phyloP scores from a whole-genome alignment of 2,329 filamentous ascomycete species.

The Ophiognomonia clavigignenti-juglandacearum region DNA sequence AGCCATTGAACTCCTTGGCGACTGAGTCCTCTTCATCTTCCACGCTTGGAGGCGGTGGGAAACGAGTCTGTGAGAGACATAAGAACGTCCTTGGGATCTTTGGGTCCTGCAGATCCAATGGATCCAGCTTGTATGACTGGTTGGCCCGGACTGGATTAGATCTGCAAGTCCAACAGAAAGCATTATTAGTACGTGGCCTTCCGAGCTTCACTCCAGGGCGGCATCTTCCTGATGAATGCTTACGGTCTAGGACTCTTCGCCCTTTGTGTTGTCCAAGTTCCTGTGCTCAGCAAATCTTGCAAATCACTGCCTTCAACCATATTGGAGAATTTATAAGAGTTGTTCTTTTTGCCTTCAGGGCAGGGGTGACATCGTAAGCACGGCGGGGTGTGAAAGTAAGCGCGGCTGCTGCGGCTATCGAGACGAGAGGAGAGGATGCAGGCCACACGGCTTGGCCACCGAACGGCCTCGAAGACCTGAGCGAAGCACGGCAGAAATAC shows the following conservation, averaged over 20 bases:
- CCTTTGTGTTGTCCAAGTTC: constrained; percentile 46
- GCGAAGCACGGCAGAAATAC: too few relatives aligned
- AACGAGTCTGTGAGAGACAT: constrained; percentile 17
- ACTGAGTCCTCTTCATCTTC: constrained; percentile 65
- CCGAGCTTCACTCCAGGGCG: not conserved
- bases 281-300: constrained; percentile 42
- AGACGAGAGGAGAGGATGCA: too few relatives aligned
- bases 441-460: too few relatives aligned
- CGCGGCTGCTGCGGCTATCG: not conserved
- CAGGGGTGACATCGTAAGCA: not conserved
- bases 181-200: constrained; percentile 1
- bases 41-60: constrained; percentile 59
- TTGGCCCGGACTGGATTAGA: constrained; percentile 11
- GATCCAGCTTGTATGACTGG: constrained; percentile 11
- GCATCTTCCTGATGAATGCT: constrained; percentile 15
- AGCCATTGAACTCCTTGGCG: constrained; percentile 51
- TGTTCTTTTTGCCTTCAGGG: not conserved
- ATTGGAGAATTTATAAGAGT: constrained; percentile 17
- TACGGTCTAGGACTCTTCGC: constrained; percentile 32
- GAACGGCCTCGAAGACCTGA: too few relatives aligned
- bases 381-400: not conserved
- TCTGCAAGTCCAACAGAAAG: not conserved
- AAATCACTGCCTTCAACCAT: constrained; percentile 42
- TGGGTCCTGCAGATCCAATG: not conserved
- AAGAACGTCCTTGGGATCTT: not conserved